Conservation (phyloP, 306 rosid species). For the Trifolium pratense region DNA sequence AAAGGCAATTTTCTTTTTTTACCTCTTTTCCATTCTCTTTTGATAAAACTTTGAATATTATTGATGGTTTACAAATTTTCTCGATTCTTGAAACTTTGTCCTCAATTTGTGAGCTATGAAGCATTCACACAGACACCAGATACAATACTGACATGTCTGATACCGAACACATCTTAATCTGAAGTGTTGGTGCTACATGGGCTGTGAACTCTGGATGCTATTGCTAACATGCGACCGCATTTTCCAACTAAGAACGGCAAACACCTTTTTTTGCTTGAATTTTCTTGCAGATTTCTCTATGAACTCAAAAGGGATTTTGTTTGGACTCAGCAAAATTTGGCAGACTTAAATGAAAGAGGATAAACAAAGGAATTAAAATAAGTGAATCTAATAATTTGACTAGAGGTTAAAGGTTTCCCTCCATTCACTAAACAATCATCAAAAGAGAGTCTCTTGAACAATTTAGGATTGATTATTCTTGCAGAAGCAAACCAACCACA, state of each 20-base stretch:
- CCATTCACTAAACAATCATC: constrained; percentile 77
- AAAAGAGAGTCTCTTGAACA: constrained; percentile 64
- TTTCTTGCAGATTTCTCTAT: not conserved
- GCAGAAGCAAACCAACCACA: constrained; percentile 86
- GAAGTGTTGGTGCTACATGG: not conserved
- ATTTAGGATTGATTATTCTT: constrained; percentile 55
- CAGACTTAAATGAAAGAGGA: constrained; percentile 63
- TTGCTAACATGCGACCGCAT: constrained; percentile 28
- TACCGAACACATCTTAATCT: not conserved
- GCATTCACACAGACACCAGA: not conserved
- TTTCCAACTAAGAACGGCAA: constrained; percentile 8
- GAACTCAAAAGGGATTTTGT: not conserved
- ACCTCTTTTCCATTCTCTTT: not conserved
- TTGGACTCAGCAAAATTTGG: constrained; percentile 59
- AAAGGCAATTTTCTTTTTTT: not conserved
- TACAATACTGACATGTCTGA: not conserved
- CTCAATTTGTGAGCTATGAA: not conserved
- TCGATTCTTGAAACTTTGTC: not conserved
- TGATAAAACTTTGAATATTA: not conserved
- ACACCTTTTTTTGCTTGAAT: not conserved
- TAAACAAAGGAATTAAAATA: constrained; percentile 67
- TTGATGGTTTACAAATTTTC: not conserved
- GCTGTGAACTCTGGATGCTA: not conserved
- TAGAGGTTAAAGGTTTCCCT: constrained; percentile 56
- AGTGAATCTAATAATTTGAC: constrained; percentile 59